Evolutionary conservation across 2,329 filamentous ascomycete species (phyloP).

Genomic region (Dothistroma septosporum): DNA sequence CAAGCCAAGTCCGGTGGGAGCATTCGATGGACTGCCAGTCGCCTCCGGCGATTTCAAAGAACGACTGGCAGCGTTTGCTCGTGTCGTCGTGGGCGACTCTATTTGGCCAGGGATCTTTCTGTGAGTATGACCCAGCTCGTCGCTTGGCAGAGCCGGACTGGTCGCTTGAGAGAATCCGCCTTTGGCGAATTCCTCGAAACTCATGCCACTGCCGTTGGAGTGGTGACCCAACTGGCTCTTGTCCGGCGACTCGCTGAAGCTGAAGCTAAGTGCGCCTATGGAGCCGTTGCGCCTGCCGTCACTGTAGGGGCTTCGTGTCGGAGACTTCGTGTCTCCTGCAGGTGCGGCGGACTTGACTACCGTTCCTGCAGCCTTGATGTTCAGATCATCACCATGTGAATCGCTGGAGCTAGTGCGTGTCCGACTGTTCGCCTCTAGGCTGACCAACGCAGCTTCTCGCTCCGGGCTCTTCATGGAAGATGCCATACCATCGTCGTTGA

Average conservation of each 20-base stretch:
- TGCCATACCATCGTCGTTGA: background rate
- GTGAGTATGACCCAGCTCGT: background rate
- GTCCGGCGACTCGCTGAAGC: background rate
- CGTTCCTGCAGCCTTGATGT: background rate
- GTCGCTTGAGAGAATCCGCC: constrained; percentile 5
- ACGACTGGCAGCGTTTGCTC: background rate
- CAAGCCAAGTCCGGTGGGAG: constrained; percentile 14
- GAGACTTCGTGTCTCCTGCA: background rate
- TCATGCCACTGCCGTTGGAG: constrained; percentile 8
- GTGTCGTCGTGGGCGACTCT: background rate
- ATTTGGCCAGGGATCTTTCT: background rate
- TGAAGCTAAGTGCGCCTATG: constrained; percentile 1
- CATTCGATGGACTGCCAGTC: constrained; percentile 5
- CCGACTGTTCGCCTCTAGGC: constrained; percentile 1
- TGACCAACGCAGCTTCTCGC: background rate
- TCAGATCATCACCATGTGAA: background rate
- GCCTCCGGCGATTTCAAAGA: background rate
- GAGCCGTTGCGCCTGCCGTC: constrained; percentile 9
- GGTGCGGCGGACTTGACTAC: background rate
- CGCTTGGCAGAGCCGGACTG: background rate
- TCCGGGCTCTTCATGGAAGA: background rate
- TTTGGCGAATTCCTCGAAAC: constrained; percentile 15
- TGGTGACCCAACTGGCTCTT: background rate
- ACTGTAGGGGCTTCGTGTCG: background rate
- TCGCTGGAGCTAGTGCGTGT: background rate